Conservation (phyloP, 331 rosid species). For the Cydonia oblonga region DNA sequence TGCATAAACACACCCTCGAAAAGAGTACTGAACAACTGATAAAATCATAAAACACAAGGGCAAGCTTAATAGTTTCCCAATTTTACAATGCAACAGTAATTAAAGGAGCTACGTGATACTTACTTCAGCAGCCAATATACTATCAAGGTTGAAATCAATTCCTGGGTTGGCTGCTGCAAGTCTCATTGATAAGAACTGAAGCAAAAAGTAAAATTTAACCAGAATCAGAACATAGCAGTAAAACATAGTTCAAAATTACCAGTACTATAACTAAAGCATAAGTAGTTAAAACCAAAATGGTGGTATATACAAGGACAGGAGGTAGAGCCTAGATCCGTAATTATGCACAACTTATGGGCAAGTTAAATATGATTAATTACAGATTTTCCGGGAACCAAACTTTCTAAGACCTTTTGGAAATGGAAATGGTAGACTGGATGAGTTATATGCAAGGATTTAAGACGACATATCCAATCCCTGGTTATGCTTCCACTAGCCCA, state of each 20-base stretch:
- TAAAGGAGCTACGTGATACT: constrained; percentile 18
- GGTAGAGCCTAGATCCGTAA: not conserved
- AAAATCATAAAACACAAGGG: not conserved
- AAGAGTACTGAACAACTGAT: not conserved
- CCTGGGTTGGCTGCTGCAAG: constrained; percentile 86
- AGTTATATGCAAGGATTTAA: not conserved
- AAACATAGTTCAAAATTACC: constrained; percentile 1
- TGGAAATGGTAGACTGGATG: not conserved
- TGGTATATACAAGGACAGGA: not conserved
- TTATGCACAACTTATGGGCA: not conserved
- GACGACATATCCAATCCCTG: not conserved
- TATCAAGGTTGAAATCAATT: constrained; percentile 77
- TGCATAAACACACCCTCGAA: not conserved
- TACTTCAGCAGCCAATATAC: constrained; percentile 71
- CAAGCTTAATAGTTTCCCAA: not conserved
- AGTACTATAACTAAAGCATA: not conserved
- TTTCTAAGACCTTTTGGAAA: not conserved
- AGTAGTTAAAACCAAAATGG: not conserved
- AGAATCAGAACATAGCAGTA: constrained; percentile 20
- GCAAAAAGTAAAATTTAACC: constrained; percentile 16
- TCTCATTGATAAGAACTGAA: constrained; percentile 93
- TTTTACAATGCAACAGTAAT: not conserved
- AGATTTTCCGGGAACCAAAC: not conserved
- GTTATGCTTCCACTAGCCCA: not conserved
- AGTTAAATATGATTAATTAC: not conserved